Evolutionary conservation across 495 filamentous ascomycete species (phyloP).

Genomic region (Penicillium argentinense): DNA sequence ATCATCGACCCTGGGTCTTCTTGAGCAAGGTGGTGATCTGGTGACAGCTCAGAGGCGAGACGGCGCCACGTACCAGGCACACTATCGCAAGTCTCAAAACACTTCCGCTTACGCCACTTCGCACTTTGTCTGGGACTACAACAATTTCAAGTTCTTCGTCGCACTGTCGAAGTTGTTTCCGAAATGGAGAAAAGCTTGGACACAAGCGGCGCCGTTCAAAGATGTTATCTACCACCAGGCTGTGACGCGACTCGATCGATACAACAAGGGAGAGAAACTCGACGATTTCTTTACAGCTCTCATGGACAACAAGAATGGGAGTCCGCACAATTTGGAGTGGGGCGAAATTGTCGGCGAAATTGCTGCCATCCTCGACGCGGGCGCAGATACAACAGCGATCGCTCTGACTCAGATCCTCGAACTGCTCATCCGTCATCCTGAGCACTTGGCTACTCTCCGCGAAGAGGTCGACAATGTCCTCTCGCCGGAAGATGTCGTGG

Average conservation of each 20-base stretch:
- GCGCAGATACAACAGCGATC: slow-evolving; percentile 52
- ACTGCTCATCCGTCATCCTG: slow-evolving; percentile 51
- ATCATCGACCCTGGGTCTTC: slow-evolving; percentile 33
- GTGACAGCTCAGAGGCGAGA: slow-evolving; percentile 28
- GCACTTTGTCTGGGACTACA: slow-evolving; percentile 19
- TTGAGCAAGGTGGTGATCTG: slow-evolving; percentile 39
- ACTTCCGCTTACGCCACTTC: slow-evolving; percentile 8
- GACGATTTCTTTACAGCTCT: slow-evolving; percentile 50
- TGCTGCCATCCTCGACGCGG: slow-evolving; percentile 44
- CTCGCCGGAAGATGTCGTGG: slow-evolving; percentile 30
- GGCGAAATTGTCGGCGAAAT: slow-evolving; percentile 19
- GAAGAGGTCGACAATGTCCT: slow-evolving; percentile 51
- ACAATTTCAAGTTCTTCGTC: slow-evolving; percentile 3
- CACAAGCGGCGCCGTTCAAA: slow-evolving; percentile 6
- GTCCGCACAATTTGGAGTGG: slow-evolving; percentile 18
- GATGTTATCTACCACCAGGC: slow-evolving; percentile 32
- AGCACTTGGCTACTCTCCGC: slow-evolving; percentile 47
- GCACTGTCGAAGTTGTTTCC: slow-evolving; percentile 6
- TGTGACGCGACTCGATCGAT: slow-evolving; percentile 29
- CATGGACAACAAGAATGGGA: slow-evolving; percentile 45
- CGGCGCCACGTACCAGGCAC: slow-evolving; percentile 24
- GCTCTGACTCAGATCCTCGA: slow-evolving; percentile 48
- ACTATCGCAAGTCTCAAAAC: slow-evolving; percentile 17
- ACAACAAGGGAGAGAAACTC: slow-evolving; percentile 42
- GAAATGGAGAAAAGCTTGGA: slow-evolving; percentile 14